Conservation (phyloP, 2,329 filamentous ascomycete species). For the Ophiostoma montium region DNA sequence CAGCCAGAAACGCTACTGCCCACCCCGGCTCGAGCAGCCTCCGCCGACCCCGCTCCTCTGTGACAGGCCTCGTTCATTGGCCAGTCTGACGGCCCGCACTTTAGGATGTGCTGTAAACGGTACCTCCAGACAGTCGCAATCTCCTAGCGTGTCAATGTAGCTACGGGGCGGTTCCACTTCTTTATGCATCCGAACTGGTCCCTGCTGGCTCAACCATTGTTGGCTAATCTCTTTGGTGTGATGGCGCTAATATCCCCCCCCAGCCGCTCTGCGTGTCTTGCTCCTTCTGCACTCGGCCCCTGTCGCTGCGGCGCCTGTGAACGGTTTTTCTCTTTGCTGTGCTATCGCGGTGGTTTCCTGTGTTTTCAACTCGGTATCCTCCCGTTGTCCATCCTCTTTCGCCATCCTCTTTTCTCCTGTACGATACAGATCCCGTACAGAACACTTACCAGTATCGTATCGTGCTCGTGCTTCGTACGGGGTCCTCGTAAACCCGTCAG, state of each 20-base stretch:
- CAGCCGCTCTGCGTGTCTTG: neutral
- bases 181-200: neutral
- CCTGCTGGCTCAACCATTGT: neutral
- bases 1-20: neutral
- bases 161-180: neutral
- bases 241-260: neutral
- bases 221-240: neutral
- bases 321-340: no score
- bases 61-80: neutral
- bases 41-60: constrained; percentile 2
- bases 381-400: neutral
- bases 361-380: neutral
- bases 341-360: neutral
- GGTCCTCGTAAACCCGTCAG: neutral
- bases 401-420: neutral
- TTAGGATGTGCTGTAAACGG: constrained; percentile 6
- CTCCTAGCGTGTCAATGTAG: neutral
- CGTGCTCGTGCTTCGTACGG: no score
- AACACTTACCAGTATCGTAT: no score
- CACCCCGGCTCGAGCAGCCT: neutral
- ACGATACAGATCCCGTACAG: no score
- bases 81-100: constrained; percentile 2
- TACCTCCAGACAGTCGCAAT: neutral
- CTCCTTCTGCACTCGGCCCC: neutral
- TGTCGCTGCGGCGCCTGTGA: neutral